Evolutionary conservation across 495 filamentous ascomycete species (phyloP), one percentile per base, ranked within the genome.

Genomic region (Hyaloscypha hepaticicola): DNA sequence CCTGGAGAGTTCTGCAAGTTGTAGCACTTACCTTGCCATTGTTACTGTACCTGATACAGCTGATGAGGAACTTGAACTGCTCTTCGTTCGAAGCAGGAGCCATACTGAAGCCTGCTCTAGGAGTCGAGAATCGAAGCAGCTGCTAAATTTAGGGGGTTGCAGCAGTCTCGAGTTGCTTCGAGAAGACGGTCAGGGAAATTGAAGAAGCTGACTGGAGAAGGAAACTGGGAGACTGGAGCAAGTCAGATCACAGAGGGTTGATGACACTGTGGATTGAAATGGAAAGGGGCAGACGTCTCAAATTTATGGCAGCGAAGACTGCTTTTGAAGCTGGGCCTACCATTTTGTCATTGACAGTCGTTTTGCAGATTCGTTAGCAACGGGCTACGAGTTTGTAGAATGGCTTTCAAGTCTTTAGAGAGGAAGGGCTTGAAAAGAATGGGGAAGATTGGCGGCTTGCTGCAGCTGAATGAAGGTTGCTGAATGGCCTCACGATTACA

Each of bases 1-100:
- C 7, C n/a, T 49, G 52, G 64, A 38, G 24, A 53, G 14, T 9
- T 19, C n/a, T 55, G 34, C 1, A 28, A 38, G 21, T 29, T 24
- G 28, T 8, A 7, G n/a, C 16, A n/a, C 76, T 74, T 70, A 87
- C 87, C 70, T 83, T 85, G 29, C 86, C 85, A 50, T 76, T 77
- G 66, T 75, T 78, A 1, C 82, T 77, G 72, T 84, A 75, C 49
- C 82, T 78, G 70, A 90, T 83, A 76, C 87, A 90, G 50, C 78
- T 78, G 34, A 90, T 78, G 19, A 90, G 77, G 71, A 90, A 88
- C 22, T 80, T 78, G 68, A 90, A 79, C 59, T 88, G 85, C 0
- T 80, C 80, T 12, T 88, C 82, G 14, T 73, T 71, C 27, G 78
- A 79, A 55, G 75, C 63, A 5, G 76, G 72, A 62, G 83, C 69